These are phyloP conservation scores for Penicillium waksmanii DNA, from an alignment of 495 filamentous ascomycete genomes.

Conservation along the genomic window DNA sequence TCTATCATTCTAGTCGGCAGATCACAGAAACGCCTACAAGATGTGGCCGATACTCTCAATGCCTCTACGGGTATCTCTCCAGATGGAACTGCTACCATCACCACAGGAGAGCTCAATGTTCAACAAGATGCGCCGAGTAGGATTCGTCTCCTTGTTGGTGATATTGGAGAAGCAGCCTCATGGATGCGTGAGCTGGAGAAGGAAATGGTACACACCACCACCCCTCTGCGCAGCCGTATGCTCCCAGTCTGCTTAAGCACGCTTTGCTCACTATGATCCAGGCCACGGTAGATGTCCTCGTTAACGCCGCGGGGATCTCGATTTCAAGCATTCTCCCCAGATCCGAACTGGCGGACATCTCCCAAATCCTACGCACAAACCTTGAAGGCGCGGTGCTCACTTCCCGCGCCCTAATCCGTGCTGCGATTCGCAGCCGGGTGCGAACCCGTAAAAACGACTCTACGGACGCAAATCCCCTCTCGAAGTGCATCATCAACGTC, in stretches of 20 bases:
- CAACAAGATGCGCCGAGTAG: conserved; percentile 15
- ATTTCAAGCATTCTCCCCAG: conserved; percentile 60
- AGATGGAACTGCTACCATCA: background rate
- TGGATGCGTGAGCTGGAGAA: conserved; percentile 52
- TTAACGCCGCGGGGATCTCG: conserved; percentile 77
- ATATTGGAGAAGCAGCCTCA: conserved; percentile 45
- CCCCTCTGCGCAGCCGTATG: background rate
- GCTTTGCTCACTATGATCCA: conserved; percentile 17
- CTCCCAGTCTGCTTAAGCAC: background rate
- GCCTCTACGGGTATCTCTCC: background rate
- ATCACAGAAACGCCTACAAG: conserved; percentile 42
- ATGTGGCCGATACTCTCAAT: conserved; percentile 33
- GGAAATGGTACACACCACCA: conserved; percentile 39
- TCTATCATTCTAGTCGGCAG: conserved; percentile 59
- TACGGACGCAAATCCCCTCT: conserved; percentile 14
- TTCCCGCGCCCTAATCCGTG: conserved; percentile 58
- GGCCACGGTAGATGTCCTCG: conserved; percentile 62
- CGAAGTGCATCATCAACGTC: conserved; percentile 77
- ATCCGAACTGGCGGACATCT: conserved; percentile 42
- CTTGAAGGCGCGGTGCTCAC: conserved; percentile 70
- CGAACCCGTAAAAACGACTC: conserved; percentile 28
- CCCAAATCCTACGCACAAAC: conserved; percentile 65
- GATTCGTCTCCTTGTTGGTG: conserved; percentile 46
- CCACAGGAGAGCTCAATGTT: background rate
- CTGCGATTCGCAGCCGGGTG: conserved; percentile 41